Evolutionary conservation across 2,329 filamentous ascomycete species (phyloP).

Genomic region (Tolypocladium paradoxum): DNA sequence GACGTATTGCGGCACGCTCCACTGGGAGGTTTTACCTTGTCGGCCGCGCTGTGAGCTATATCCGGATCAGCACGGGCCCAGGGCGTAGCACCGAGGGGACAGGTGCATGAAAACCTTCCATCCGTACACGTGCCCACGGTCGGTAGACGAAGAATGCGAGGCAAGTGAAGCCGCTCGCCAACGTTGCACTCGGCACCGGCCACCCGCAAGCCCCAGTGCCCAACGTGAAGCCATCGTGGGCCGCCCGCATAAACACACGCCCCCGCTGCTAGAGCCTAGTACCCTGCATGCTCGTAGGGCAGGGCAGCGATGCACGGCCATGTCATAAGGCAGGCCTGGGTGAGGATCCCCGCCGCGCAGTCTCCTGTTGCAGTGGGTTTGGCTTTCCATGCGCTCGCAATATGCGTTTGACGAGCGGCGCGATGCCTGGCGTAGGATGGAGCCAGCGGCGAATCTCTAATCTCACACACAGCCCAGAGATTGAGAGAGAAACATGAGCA

Average conservation of each 20-base stretch:
- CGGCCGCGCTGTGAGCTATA: too few relatives aligned
- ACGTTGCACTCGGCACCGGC: not conserved
- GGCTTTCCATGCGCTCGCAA: too few relatives aligned
- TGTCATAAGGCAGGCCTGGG: not conserved
- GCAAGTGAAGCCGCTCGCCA: not conserved
- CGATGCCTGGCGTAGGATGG: too few relatives aligned
- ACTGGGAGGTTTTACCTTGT: too few relatives aligned
- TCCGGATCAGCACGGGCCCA: not conserved
- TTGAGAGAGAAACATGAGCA: not conserved
- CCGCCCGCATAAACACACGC: not conserved
- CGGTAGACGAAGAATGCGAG: not conserved
- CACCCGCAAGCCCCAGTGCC: not conserved
- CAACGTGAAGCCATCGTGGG: not conserved
- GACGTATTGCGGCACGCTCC: too few relatives aligned
- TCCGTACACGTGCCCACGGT: not conserved
- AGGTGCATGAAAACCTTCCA: not conserved
- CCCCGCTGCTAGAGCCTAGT: not conserved
- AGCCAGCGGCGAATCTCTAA: not conserved
- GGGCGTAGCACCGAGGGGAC: not conserved
- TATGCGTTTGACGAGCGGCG: too few relatives aligned
- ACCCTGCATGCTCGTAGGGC: not conserved
- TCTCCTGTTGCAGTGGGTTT: not conserved
- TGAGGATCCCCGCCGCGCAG: not conserved
- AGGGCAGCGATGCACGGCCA: not conserved
- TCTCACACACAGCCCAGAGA: too few relatives aligned